Conservation (phyloP, 768 basidiomycete species). For the Amanita inopinata region DNA sequence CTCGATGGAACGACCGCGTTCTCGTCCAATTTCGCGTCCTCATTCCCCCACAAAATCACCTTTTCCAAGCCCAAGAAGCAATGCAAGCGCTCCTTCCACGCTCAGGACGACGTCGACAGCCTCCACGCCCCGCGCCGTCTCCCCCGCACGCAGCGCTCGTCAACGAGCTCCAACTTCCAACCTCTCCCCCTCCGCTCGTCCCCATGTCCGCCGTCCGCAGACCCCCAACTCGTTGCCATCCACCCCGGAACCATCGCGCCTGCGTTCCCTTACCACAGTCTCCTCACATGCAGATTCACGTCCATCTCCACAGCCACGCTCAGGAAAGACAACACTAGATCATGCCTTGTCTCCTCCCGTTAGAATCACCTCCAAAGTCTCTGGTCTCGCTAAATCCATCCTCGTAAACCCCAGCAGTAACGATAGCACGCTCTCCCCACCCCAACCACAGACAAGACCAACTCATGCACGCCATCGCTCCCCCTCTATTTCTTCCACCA, state of each 20-base stretch:
- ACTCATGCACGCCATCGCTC: constrained; percentile 25
- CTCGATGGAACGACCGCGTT: not conserved
- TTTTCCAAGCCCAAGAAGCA: not conserved
- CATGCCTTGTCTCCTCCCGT: constrained; percentile 19
- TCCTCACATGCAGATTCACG: constrained; percentile 14
- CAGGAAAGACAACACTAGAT: constrained; percentile 13
- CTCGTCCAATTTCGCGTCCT: not conserved
- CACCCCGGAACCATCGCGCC: constrained; percentile 23
- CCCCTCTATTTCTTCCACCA: constrained; percentile 30
- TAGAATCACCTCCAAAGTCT: constrained; percentile 56
- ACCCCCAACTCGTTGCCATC: constrained; percentile 23
- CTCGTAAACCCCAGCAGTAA: constrained; percentile 7
- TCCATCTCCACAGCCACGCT: constrained; percentile 14
- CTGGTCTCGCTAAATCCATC: constrained; percentile 32
- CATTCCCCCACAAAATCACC: constrained; percentile 5
- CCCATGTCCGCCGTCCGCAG: constrained; percentile 16
- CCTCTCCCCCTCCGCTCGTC: constrained; percentile 21
- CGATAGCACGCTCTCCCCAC: constrained; percentile 12
- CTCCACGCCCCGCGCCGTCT: constrained; percentile 28
- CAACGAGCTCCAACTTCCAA: constrained; percentile 25
- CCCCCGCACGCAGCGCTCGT: constrained; percentile 33
- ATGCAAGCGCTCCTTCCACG: constrained; percentile 10
- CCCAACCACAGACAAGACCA: constrained; percentile 18
- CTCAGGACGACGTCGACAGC: constrained; percentile 12
- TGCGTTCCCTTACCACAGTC: constrained; percentile 18